Percentiles rank a stretch among this genome's conserved stretches.
phyloP scores from a whole-genome alignment of 2,329 filamentous ascomycete genomes.

The Conoideocrella luteorostrata region DNA sequence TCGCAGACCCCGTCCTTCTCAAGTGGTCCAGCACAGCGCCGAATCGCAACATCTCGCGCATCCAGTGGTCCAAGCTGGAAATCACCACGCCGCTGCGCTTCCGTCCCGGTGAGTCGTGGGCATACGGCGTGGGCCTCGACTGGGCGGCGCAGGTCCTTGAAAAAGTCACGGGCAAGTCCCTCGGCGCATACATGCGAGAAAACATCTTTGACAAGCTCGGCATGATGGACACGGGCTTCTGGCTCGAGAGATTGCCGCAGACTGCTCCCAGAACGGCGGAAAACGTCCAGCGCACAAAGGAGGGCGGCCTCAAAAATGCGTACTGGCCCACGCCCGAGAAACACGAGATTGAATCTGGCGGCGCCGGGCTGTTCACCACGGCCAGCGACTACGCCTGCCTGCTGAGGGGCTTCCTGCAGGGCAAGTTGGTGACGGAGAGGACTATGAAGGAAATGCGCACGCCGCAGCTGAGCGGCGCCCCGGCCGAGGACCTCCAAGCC shows the following conservation, averaged over 20 bases:
- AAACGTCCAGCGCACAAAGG: conserved; percentile 16
- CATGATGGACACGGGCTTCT: conserved; percentile 32
- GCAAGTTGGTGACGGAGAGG: conserved; percentile 22
- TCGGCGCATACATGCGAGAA: conserved; percentile 31
- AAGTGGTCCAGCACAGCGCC: conserved; percentile 31
- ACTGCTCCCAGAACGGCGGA: conserved; percentile 16
- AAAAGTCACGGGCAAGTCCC: conserved; percentile 25
- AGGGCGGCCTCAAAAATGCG: conserved; percentile 13
- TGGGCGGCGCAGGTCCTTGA: conserved; percentile 42
- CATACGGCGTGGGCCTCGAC: conserved; percentile 40
- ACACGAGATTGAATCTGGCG: conserved; percentile 34
- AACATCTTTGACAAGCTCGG: conserved; percentile 30
- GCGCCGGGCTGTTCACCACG: conserved; percentile 36
- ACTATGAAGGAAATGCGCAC: conserved; percentile 30
- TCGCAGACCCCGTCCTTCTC: conserved; percentile 29
- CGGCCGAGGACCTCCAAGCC: conserved; percentile 14
- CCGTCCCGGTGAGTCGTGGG: conserved; percentile 40
- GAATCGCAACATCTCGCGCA: conserved; percentile 25
- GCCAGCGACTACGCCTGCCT: conserved; percentile 33
- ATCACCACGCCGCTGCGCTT: conserved; percentile 38
- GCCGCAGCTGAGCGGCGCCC: conserved; percentile 31
- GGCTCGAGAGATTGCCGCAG: conserved; percentile 22
- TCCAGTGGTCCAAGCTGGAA: conserved; percentile 28
- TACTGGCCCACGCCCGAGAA: conserved; percentile 18
- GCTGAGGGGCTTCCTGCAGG: conserved; percentile 26